These are phyloP conservation scores for Candida suzukii DNA, from an alignment of 805 yeast genomes.

Conservation along the genomic window DNA sequence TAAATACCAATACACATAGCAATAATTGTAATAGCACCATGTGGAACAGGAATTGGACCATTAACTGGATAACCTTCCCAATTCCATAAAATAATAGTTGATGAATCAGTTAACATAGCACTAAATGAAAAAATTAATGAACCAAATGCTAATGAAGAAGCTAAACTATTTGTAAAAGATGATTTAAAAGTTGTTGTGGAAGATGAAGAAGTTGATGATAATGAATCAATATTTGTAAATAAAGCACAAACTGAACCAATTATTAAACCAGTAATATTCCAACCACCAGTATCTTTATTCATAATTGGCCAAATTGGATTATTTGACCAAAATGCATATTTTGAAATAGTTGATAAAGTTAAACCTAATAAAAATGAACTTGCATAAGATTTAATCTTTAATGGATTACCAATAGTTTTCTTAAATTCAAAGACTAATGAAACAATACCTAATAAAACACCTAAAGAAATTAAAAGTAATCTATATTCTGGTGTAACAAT, in stretches of 20 bases:
- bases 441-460: conserved; percentile 54
- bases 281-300: conserved; percentile 81
- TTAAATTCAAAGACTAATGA: conserved; percentile 29
- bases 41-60: conserved; percentile 85
- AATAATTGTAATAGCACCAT: conserved; percentile 60
- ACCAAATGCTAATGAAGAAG: conserved; percentile 68
- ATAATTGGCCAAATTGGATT: conserved; percentile 97
- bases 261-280: conserved; percentile 61
- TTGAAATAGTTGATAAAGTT: conserved; percentile 63
- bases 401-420: conserved; percentile 5
- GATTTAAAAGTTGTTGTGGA: background rate
- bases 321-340: conserved; percentile 71
- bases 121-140: conserved; percentile 64
- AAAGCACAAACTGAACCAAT: conserved; percentile 59
- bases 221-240: conserved; percentile 33
- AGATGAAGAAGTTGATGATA: background rate
- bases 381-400: conserved; percentile 33
- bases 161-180: conserved; percentile 14
- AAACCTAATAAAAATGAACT: conserved; percentile 66
- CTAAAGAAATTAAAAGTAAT: conserved; percentile 58
- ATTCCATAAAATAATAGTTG: conserved; percentile 86
- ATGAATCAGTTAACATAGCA: conserved; percentile 75
- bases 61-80: conserved; percentile 91
- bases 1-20: conserved; percentile 54
- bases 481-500: conserved; percentile 64